Base-by-base conservation (phyloP, 495 filamentous ascomycete genomes). In the Aspergillus taichungensis region DNA sequence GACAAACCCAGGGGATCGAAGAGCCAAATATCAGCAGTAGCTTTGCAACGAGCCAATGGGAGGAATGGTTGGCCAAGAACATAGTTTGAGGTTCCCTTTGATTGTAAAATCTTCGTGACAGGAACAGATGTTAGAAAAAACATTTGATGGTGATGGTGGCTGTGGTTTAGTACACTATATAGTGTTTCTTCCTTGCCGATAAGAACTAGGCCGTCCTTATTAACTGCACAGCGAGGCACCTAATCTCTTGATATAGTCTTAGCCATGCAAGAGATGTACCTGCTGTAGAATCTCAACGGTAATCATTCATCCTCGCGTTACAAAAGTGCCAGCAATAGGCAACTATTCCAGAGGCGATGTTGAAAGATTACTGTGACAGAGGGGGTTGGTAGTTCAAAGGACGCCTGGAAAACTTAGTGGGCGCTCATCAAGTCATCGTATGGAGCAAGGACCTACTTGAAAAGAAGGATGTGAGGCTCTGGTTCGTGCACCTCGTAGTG, bases 401-500 rank as follows among this genome's bases (percentile, higher is more conserved):
- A 43, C 88, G 83, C 68, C 88, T 94, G 51, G 0, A 40, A 6
- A 9, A 3, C 41, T 63, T 40, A 64, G 48, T 18, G 28, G 43
- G 8, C 31, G 29, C 24, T 29, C 35, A 31, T 6, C 5, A 31
- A 29, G 29, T 8, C 34, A 34, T 34, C 32, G 5, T 34, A 34
- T 34, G 5, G 5, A 34, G 32, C 34, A 6, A 32, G n/a, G n/a
- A 67, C 85, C 66, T 66, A 97, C 92, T 98, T 98, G 77, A 98
- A 98, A 10, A 98, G 77, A 29, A 98, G 78, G 49, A 98, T 97
- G 54, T 98, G 92, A 40, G 92, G 92, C 70, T 98, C 92, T 31
- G 92, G 92, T 64, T 95, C 94, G 61, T 98, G 92, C 43, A 97
- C 92, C 66, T 98, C 92, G 53, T 98, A 98, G 66, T 98, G 92